These are phyloP conservation scores for Malassezia japonica DNA, from an alignment of 1,284 basidiomycete genomes.

Conservation along the genomic window DNA sequence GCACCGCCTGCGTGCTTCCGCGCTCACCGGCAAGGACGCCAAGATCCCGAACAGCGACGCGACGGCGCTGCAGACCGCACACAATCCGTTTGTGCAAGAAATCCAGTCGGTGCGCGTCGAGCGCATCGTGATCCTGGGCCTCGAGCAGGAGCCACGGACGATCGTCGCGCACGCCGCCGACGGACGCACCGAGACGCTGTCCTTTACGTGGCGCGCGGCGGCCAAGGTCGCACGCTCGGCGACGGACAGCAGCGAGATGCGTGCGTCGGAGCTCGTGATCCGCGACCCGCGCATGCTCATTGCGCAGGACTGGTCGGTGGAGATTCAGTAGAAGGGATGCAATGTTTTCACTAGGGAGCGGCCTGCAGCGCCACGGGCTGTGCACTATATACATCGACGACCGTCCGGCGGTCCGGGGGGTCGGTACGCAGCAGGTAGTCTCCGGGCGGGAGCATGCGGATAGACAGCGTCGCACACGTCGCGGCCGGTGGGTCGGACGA, in stretches of 20 bases:
- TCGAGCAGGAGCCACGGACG: slow-evolving; percentile 23
- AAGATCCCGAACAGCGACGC: too few species aligned
- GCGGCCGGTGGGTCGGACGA: not conserved
- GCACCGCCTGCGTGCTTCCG: not conserved
- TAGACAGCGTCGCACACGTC: not conserved
- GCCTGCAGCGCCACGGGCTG: not conserved
- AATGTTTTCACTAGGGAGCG: too few species aligned
- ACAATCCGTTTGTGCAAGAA: slow-evolving; percentile 30
- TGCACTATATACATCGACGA: not conserved
- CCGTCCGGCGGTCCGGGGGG: not conserved
- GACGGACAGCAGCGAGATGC: slow-evolving; percentile 15
- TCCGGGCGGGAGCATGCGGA: not conserved
- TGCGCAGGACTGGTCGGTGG: slow-evolving; percentile 31
- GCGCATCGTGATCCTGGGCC: slow-evolving; percentile 37
- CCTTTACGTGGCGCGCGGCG: slow-evolving; percentile 23
- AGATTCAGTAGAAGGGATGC: slow-evolving; percentile 23
- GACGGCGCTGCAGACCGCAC: not conserved
- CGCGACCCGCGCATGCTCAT: slow-evolving; percentile 35
- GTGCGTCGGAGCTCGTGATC: slow-evolving; percentile 25
- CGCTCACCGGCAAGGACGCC: not conserved
- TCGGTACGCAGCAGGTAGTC: not conserved
- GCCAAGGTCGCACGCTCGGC: slow-evolving; percentile 11
- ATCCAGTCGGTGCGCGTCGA: slow-evolving; percentile 36
- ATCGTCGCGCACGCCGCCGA: slow-evolving; percentile 17
- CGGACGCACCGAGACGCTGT: slow-evolving; percentile 7